Evolutionary conservation across 768 basidiomycete species (phyloP), one percentile per base, ranked within the genome.

Genomic region (Daedalea quercina): DNA sequence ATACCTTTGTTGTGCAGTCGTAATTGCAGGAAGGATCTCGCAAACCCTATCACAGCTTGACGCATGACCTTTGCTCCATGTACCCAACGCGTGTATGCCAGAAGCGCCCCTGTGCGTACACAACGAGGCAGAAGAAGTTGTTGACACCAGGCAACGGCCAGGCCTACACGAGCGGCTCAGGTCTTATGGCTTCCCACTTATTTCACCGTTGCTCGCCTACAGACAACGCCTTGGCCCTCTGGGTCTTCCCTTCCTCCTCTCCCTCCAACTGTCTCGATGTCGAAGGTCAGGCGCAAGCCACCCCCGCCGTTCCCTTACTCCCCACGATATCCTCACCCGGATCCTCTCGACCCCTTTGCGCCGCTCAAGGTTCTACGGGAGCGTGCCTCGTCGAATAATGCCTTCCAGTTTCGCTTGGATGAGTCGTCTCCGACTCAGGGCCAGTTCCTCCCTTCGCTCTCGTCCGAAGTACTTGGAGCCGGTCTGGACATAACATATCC

Each of bases 271-370:
- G 17, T 17, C 45, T 31, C 11, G 24, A 53, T 53, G 52, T 45
- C 59, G 22, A 59, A 55, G 34, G 54, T 80, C 59, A 76, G 68
- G 61, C 79, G 84, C 51, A 85, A 85, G 60, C 82, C 80, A 4
- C 70, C 80, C 2, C 84, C 83, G 6, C 63, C 69, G 44, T 70
- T 81, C 51, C 76, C 76, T 47, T 65, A 75, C 59, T 73, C 77
- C 9, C 62, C 73, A 50, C 73, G 79, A 37, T 88, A 87, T 64
- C 86, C 86, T 3, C 66, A 71, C 1, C 84, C 84, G 26, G 86
- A 88, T 67, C 84, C 84, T 20, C 63, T 61, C 17, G 84, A 88
- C 63, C 86, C 86, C 1, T 87, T 87, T 57, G 85, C 81, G 4
- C 79, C 86, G 0, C 77, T 88, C 41, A 77, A 79, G 61, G 79